A percentile compares a stretch with the other conserved stretches of the same genome.
Evolutionary conservation across 2,329 filamentous ascomycete species (phyloP).

Genomic region (Waltergamsia citrina): DNA sequence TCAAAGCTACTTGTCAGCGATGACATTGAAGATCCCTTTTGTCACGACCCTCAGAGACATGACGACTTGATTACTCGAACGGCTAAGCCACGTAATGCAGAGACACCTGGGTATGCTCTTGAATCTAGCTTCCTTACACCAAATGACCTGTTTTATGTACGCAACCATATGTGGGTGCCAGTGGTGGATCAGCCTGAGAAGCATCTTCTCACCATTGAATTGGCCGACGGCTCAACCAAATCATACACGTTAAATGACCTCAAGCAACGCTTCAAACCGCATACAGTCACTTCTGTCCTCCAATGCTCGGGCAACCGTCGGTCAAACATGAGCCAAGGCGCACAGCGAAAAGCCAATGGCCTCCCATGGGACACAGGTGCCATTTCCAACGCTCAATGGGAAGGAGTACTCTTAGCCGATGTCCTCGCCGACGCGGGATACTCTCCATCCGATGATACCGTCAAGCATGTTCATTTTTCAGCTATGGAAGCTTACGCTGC

Average conservation of each 20-base stretch:
- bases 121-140: constrained; percentile 42
- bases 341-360: constrained; percentile 39
- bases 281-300: constrained; percentile 43
- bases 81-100: constrained; percentile 49
- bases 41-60: constrained; percentile 42
- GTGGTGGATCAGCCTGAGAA: constrained; percentile 25
- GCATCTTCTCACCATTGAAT: constrained; percentile 42
- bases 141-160: constrained; percentile 47
- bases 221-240: constrained; percentile 41
- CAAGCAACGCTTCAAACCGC: constrained; percentile 37
- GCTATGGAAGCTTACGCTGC: constrained; percentile 52
- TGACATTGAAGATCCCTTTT: constrained; percentile 51
- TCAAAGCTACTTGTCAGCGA: constrained; percentile 26
- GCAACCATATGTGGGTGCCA: constrained; percentile 58
- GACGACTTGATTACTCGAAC: constrained; percentile 40
- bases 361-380: constrained; percentile 51
- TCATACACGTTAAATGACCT: constrained; percentile 46
- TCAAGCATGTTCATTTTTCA: constrained; percentile 46
- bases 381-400: constrained; percentile 51
- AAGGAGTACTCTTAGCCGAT: constrained; percentile 44
- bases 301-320: constrained; percentile 54
- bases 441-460: constrained; percentile 21
- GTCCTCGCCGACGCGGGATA: constrained; percentile 48
- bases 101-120: constrained; percentile 42
- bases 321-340: constrained; percentile 44